These are phyloP conservation scores for Exserohilum turcica DNA, from an alignment of 2,329 filamentous ascomycete species.

Conservation along the genomic window DNA sequence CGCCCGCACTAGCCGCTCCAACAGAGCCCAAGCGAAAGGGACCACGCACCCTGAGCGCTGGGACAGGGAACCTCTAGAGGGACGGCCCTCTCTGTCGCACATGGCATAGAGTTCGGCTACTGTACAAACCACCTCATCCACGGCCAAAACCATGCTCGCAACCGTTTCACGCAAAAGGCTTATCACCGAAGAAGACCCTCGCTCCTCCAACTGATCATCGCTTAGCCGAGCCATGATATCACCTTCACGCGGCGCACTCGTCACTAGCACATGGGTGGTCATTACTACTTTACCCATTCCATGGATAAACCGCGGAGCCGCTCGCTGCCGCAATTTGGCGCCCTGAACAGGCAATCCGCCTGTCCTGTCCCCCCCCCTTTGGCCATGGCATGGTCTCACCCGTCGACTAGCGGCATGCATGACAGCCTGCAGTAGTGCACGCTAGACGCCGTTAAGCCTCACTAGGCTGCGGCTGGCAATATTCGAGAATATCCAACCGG, in stretches of 20 bases:
- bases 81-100: conserved; percentile 4
- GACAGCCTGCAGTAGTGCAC: conserved; percentile 13
- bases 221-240: background rate
- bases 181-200: conserved; percentile 1
- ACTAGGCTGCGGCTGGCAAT: conserved; percentile 9
- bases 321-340: conserved; percentile 9
- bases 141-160: background rate
- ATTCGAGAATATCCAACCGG: conserved; percentile 7
- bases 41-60: background rate
- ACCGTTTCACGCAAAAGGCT: background rate
- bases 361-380: too few relatives aligned
- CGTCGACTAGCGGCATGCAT: conserved; percentile 11
- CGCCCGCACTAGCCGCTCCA: background rate
- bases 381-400: conserved; percentile 6
- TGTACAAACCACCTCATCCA: background rate
- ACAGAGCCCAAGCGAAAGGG: background rate
- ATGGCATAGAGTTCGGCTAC: background rate
- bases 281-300: background rate
- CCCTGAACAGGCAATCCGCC: conserved; percentile 7
- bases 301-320: conserved; percentile 15
- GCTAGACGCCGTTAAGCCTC: conserved; percentile 17
- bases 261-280: background rate
- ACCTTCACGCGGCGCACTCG: background rate
- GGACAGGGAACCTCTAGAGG: conserved; percentile 2
- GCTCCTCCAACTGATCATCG: background rate